Percentiles rank a stretch among this genome's conserved stretches.
Conservation (phyloP, 352 stramenopile genomes). For the Phytophthora sp. region DNA sequence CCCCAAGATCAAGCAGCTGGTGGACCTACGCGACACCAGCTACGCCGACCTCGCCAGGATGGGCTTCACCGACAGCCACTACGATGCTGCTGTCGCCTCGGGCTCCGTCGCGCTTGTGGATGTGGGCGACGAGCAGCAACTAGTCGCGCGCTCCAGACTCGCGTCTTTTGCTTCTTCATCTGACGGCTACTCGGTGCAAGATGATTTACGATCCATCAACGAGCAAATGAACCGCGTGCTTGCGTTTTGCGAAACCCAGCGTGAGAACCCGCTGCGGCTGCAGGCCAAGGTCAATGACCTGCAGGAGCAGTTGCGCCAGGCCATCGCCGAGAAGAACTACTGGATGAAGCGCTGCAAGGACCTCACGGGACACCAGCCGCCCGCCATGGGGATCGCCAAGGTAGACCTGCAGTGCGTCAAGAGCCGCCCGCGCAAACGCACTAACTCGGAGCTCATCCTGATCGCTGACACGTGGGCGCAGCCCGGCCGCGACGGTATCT, state of each 20-base stretch:
- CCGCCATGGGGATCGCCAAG: conserved; percentile 35
- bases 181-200: conserved; percentile 61
- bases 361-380: conserved; percentile 54
- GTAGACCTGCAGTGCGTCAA: conserved; percentile 56
- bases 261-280: conserved; percentile 73
- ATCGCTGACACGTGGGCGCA: conserved; percentile 82
- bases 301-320: conserved; percentile 76
- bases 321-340: conserved; percentile 89
- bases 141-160: conserved; percentile 24
- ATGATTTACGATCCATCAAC: conserved; percentile 79
- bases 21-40: conserved; percentile 33
- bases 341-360: conserved; percentile 90
- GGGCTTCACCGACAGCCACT: conserved; percentile 32
- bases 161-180: conserved; percentile 57
- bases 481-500: conserved; percentile 69
- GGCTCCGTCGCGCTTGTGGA: conserved; percentile 33
- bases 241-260: conserved; percentile 76
- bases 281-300: conserved; percentile 83
- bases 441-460: conserved; percentile 86
- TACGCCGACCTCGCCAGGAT: conserved; percentile 28
- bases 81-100: conserved; percentile 28
- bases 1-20: conserved; percentile 24
- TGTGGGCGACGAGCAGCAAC: conserved; percentile 20
- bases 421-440: conserved; percentile 62
- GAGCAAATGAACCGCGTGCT: conserved; percentile 86